These are phyloP conservation scores for Colletotrichum phormii DNA, from an alignment of 2,329 filamentous ascomycete genomes.

Conservation along the genomic window DNA sequence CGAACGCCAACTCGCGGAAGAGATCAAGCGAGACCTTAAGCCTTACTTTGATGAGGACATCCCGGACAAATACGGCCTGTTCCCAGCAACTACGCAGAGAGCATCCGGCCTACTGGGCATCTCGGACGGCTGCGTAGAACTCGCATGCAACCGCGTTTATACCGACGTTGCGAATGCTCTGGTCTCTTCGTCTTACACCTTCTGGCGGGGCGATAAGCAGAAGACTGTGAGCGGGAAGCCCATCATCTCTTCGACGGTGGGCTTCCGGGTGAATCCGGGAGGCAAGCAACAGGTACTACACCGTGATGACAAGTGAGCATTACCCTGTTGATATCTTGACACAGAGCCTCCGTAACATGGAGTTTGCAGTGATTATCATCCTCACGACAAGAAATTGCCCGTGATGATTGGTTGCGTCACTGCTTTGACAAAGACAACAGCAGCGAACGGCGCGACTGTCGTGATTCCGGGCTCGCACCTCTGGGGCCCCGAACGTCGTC, in stretches of 20 bases:
- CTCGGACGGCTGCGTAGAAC: conserved; percentile 52
- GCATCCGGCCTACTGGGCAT: conserved; percentile 51
- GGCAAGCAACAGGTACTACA: conserved; percentile 53
- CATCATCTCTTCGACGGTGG: conserved; percentile 49
- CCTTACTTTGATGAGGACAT: conserved; percentile 50
- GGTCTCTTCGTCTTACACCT: conserved; percentile 49
- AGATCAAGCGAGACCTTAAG: conserved; percentile 51
- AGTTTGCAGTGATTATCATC: conserved; percentile 39
- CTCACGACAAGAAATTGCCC: conserved; percentile 47
- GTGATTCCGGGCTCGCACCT: conserved; percentile 54
- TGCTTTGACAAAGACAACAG: conserved; percentile 52
- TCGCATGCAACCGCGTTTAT: conserved; percentile 49
- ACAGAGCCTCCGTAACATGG: background rate
- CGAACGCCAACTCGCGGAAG: conserved; percentile 43
- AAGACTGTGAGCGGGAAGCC: conserved; percentile 49
- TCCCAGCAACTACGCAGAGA: conserved; percentile 52
- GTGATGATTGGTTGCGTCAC: conserved; percentile 53
- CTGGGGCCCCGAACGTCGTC: conserved; percentile 51
- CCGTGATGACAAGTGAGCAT: conserved; percentile 45
- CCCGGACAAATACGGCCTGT: conserved; percentile 52
- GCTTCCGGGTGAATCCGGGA: conserved; percentile 53
- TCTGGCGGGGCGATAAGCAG: conserved; percentile 48
- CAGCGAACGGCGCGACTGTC: conserved; percentile 55
- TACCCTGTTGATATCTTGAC: background rate
- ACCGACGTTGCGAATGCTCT: conserved; percentile 48